Base-by-base conservation (phyloP, 371 early-diverging fungal species). In the Lichtheimia ornata region DNA sequence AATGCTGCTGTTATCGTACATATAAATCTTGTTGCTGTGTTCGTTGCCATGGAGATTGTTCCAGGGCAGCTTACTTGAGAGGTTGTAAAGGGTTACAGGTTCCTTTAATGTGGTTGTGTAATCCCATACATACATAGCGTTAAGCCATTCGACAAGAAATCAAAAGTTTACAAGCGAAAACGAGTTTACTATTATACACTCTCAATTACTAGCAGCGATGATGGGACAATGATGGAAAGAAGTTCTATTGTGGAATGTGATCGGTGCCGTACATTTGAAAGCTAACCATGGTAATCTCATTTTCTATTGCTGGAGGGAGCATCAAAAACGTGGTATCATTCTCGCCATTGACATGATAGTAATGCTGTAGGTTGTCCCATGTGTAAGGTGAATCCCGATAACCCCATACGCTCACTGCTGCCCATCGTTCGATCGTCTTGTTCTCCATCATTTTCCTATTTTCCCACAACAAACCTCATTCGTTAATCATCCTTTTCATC, bases 351-450 rank as follows among this genome's bases (percentile, higher is more conserved):
- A 53, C 18, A 61, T 51, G 51, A 12, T 43, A 47, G 17, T 61
- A 84, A 56, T 89, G 91, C 55, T 87, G 83, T 17, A 64, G 58
- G 5, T 68, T 69, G 2, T 69, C 52, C 88, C 88, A 90, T 20
- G 87, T 85, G 14, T 79, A 76, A 1, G 88, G 88, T 3, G 89
- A 78, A 56, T 90, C 89, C 50, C 77, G 76, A 60, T 83, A 88
- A 4, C 91, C 91, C 84, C 85, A 87, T 0, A 84, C 81, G 18
- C 76, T 78, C 5, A 87, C 40, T 12, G 82, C 71, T 9, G 78
- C 76, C 90, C 90, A 90, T n/a, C 70, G 65, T 17, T 54, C 50
- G 4, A 62, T 52, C 2, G 62, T 40, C n/a, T 61, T 54, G 18
- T 50, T 58, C 35, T 43, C 51, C 58, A 71, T 64, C 50, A 69